A percentile compares a stretch with the other conserved stretches of the same genome.
These are phyloP conservation scores for Skeletonema potamos DNA, from an alignment of 108 stramenopile genomes.

Conservation along the genomic window DNA sequence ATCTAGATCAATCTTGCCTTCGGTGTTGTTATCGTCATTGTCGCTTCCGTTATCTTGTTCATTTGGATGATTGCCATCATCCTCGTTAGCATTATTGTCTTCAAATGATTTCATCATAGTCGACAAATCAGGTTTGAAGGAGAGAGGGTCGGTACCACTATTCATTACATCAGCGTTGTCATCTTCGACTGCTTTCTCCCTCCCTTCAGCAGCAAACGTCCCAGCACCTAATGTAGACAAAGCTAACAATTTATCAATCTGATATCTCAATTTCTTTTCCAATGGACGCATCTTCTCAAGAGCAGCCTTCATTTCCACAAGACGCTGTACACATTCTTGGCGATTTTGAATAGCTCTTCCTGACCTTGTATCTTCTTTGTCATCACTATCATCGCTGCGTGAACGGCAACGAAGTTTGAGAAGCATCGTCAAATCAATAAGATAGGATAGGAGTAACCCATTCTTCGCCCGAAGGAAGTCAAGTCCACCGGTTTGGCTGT, in stretches of 20 bases:
- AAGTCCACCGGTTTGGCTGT: constrained; percentile 47
- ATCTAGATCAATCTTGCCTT: constrained; percentile 12
- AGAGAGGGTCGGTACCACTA: constrained; percentile 39
- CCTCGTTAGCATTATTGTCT: constrained; percentile 52
- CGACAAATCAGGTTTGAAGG: constrained; percentile 43
- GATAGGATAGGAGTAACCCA: constrained; percentile 65
- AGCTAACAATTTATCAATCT: constrained; percentile 80
- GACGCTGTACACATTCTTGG: constrained; percentile 45
- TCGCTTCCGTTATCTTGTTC: constrained; percentile 6
- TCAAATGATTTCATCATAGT: constrained; percentile 47
- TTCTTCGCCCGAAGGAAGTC: constrained; percentile 83
- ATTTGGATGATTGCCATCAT: background rate
- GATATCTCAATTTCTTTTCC: constrained; percentile 85
- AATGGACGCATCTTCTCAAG: constrained; percentile 82
- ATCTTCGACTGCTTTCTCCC: constrained; percentile 35
- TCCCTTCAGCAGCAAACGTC: constrained; percentile 33
- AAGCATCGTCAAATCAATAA: constrained; percentile 72
- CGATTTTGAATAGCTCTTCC: background rate
- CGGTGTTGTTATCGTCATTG: constrained; percentile 25
- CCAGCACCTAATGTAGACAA: constrained; percentile 44
- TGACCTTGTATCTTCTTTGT: constrained; percentile 4
- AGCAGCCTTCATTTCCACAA: constrained; percentile 73
- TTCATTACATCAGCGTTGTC: constrained; percentile 10
- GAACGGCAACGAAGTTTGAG: constrained; percentile 20
- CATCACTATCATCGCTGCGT: constrained; percentile 6